Percentiles rank a stretch among this genome's conserved stretches.
phyloP scores from a whole-genome alignment of 1,139 yeast species.

The Suhomyces choctaworum region DNA sequence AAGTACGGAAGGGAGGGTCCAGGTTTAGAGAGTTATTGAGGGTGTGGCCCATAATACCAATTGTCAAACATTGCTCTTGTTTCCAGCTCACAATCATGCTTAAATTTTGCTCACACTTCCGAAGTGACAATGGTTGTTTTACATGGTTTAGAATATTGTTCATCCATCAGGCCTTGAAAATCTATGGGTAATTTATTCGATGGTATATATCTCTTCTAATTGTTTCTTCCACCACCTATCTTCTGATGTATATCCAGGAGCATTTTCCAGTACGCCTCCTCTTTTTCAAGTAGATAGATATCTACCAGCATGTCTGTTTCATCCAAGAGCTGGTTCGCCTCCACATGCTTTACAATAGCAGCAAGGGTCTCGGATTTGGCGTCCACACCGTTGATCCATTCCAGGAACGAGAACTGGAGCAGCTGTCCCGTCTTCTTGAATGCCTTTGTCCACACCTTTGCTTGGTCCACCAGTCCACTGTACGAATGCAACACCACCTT shows the following conservation, averaged over 20 bases:
- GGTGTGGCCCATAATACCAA: no score
- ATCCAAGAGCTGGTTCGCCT: conserved; percentile 29
- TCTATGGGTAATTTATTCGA: no score
- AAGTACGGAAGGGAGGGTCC: no score
- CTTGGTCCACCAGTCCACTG: conserved; percentile 77
- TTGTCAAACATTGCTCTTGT: no score
- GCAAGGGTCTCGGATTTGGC: conserved; percentile 24
- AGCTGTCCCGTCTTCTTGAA: conserved; percentile 20
- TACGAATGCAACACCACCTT: conserved; percentile 75
- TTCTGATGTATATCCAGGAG: conserved; percentile 20
- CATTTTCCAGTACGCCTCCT: conserved; percentile 20
- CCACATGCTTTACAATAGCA: conserved; percentile 25
- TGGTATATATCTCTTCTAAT: no score
- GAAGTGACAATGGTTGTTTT: no score
- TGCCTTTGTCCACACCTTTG: conserved; percentile 50
- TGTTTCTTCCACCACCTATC: conserved; percentile 1
- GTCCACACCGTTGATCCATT: conserved; percentile 53
- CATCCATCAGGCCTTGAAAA: no score
- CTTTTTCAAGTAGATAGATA: conserved; percentile 17
- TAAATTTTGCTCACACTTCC: no score
- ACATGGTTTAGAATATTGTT: no score
- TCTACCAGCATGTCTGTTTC: conserved; percentile 45
- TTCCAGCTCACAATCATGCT: no score
- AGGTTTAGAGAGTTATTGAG: no score
- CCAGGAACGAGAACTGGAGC: conserved; percentile 60